These are phyloP conservation scores for Gonium pectorale DNA, from an alignment of 139 green algal genomes.

Conservation along the genomic window DNA sequence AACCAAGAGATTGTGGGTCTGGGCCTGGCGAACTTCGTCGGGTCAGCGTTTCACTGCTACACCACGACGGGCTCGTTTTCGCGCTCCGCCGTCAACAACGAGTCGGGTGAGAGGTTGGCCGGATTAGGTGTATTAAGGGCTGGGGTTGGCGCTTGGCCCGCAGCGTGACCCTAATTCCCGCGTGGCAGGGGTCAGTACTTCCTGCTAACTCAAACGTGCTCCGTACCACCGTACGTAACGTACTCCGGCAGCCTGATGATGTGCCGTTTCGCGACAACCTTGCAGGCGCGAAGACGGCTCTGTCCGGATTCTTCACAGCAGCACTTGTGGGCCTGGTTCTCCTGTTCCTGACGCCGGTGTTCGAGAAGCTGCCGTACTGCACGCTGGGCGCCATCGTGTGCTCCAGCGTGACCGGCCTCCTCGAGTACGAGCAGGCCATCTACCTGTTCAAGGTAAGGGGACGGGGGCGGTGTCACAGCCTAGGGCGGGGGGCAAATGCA, in stretches of 20 bases:
- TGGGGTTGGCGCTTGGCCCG: not conserved
- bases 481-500: too few species aligned
- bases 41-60: constrained; percentile 88
- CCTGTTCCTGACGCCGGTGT: constrained; percentile 80
- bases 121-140: not conserved
- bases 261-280: not conserved
- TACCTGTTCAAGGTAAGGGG: constrained; percentile 64
- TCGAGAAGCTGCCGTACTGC: constrained; percentile 81
- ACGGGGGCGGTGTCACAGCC: too few species aligned
- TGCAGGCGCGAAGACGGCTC: constrained; percentile 67
- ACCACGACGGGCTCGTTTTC: constrained; percentile 87
- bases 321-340: constrained; percentile 81
- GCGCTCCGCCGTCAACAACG: constrained; percentile 59
- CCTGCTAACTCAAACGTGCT: too few species aligned
- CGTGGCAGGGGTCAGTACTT: too few species aligned
- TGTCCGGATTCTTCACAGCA: constrained; percentile 55
- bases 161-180: too few species aligned
- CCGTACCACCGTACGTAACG: too few species aligned
- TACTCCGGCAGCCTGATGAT: too few species aligned
- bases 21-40: constrained; percentile 89
- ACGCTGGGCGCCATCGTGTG: constrained; percentile 84
- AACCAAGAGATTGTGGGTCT: constrained; percentile 92
- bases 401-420: constrained; percentile 68
- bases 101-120: constrained; percentile 41
- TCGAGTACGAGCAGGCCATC: constrained; percentile 71